These are phyloP conservation scores for Suillus luteus DNA, from an alignment of 768 basidiomycete species.

Conservation along the genomic window DNA sequence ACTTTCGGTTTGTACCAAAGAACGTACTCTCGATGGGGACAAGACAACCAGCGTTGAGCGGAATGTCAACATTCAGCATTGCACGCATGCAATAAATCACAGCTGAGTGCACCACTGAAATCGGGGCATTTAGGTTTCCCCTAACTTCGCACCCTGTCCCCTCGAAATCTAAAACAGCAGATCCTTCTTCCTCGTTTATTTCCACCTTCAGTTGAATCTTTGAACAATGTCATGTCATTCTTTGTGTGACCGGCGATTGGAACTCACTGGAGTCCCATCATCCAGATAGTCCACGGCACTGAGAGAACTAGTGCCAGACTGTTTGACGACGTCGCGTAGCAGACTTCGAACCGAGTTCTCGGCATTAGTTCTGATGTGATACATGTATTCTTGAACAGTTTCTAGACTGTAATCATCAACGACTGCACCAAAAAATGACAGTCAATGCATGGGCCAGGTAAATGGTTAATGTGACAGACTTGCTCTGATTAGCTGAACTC, in stretches of 20 bases:
- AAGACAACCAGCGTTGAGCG: conserved; percentile 91
- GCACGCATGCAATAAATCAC: conserved; percentile 89
- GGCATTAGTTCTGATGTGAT: conserved; percentile 86
- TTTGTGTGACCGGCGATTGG: not conserved
- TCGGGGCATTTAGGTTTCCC: conserved; percentile 83
- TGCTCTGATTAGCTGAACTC: conserved; percentile 80
- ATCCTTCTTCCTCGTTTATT: conserved; percentile 73
- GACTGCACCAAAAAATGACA: conserved; percentile 44
- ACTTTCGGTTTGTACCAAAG: not conserved
- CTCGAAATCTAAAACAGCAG: conserved; percentile 82
- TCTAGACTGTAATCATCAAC: conserved; percentile 83
- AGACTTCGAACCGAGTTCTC: conserved; percentile 85
- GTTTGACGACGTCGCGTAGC: conserved; percentile 71
- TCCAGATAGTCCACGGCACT: conserved; percentile 83
- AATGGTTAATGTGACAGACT: conserved; percentile 44
- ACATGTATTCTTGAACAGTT: conserved; percentile 93
- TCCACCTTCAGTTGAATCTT: conserved; percentile 76
- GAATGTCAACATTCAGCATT: conserved; percentile 86
- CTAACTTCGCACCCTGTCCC: conserved; percentile 84
- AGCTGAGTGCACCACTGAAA: conserved; percentile 84
- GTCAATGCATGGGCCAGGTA: conserved; percentile 12
- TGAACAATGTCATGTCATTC: not conserved
- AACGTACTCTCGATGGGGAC: conserved; percentile 76
- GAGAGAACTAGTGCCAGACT: conserved; percentile 64
- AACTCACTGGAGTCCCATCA: conserved; percentile 77